Conservation (phyloP, 192 early-diverging fungal genomes). For the Helicostylum pulchrum region DNA sequence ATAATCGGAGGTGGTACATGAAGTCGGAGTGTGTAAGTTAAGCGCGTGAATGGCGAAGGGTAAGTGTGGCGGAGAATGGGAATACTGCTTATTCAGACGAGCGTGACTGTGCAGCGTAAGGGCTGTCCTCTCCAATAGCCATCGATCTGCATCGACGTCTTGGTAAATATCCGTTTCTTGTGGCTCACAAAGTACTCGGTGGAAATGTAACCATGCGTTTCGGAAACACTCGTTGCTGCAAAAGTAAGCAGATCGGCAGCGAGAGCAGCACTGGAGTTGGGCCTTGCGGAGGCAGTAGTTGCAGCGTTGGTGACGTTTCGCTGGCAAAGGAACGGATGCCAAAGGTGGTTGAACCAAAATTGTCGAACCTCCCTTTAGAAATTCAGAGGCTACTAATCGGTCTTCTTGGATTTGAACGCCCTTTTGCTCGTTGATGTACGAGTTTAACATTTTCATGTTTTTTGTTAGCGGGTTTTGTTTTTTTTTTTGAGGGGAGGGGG, state of each 20-base stretch:
- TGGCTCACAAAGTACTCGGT: conserved; percentile 22
- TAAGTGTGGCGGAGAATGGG: conserved; percentile 26
- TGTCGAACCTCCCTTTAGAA: background rate
- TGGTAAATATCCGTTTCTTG: conserved; percentile 22
- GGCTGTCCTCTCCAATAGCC: conserved; percentile 22
- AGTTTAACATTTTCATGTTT: conserved; percentile 6
- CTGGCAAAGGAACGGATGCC: conserved; percentile 30
- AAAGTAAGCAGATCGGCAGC: conserved; percentile 33
- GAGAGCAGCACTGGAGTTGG: conserved; percentile 30
- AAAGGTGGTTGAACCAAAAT: conserved; percentile 18
- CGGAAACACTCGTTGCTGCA: conserved; percentile 34
- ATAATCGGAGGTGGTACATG: background rate
- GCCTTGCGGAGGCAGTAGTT: conserved; percentile 28
- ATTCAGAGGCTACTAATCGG: background rate
- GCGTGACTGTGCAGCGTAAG: conserved; percentile 31
- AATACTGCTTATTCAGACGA: conserved; percentile 34
- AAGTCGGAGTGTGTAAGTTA: conserved; percentile 2
- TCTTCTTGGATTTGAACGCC: background rate
- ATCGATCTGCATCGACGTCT: conserved; percentile 26
- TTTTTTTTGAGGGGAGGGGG: too few species aligned
- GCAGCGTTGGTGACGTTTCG: conserved; percentile 26
- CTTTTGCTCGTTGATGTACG: conserved; percentile 14
- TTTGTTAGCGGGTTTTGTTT: too few species aligned
- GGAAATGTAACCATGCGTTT: conserved; percentile 34
- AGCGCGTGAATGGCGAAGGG: conserved; percentile 25